These are phyloP conservation scores for Pulveroboletus ravenelii DNA, from an alignment of 768 basidiomycete species.

Conservation along the genomic window DNA sequence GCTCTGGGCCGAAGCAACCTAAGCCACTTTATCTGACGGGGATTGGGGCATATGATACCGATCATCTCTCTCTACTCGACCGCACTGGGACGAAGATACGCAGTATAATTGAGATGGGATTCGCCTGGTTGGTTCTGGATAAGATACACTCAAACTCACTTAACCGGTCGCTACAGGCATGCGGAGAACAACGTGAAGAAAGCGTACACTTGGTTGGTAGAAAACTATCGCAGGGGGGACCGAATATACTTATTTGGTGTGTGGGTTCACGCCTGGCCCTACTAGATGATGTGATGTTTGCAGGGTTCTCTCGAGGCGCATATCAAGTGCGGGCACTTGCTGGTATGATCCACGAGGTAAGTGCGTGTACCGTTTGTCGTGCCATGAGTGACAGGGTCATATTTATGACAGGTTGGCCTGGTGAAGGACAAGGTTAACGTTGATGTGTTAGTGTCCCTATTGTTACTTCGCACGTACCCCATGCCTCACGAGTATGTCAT, in stretches of 20 bases:
- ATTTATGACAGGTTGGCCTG: neutral
- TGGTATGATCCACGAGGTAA: neutral
- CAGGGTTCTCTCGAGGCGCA: neutral
- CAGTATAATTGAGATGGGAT: neutral
- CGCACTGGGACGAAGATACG: neutral
- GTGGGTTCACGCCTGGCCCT: neutral
- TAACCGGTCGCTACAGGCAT: neutral
- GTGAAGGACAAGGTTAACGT: neutral
- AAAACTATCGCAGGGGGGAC: neutral
- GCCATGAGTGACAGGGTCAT: neutral
- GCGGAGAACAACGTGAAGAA: neutral
- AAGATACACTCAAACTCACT: neutral
- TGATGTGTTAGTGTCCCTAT: neutral
- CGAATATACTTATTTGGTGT: neutral
- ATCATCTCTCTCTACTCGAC: neutral
- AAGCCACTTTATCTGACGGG: neutral
- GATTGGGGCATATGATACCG: neutral
- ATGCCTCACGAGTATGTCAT: neutral
- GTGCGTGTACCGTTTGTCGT: neutral
- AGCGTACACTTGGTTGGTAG: neutral
- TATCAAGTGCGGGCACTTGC: neutral
- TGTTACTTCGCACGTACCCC: neutral
- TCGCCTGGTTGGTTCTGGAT: neutral
- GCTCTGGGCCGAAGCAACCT: neutral
- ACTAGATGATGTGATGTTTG: neutral